A percentile compares a stretch with the other conserved stretches of the same genome.
phyloP scores from a whole-genome alignment of 805 yeast genomes.

The Metschnikowia proteae region DNA sequence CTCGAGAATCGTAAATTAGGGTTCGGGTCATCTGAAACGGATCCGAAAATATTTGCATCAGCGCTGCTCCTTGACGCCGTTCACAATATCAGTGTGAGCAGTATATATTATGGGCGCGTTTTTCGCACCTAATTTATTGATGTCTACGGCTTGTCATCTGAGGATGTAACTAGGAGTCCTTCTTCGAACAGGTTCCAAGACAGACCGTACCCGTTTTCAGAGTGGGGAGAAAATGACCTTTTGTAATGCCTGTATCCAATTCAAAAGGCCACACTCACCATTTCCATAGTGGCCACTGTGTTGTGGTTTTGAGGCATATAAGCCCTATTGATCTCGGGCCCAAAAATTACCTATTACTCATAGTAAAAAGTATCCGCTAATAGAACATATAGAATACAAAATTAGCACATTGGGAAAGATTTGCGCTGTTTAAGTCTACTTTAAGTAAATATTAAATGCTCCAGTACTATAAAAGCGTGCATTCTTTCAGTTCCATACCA shows the following conservation, averaged over 20 bases:
- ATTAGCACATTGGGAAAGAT: too few relatives aligned
- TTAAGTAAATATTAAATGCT: too few relatives aligned
- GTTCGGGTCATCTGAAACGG: slow-evolving; percentile 69
- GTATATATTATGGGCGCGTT: slow-evolving; percentile 11
- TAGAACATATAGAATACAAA: too few relatives aligned
- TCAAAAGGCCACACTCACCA: slow-evolving; percentile 61
- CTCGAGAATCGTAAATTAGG: slow-evolving; percentile 53
- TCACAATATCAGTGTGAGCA: slow-evolving; percentile 57
- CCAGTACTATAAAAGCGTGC: too few relatives aligned
- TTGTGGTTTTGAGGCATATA: slow-evolving; percentile 59
- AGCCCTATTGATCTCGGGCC: slow-evolving; percentile 76
- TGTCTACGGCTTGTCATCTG: slow-evolving; percentile 73
- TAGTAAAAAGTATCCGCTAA: too few relatives aligned
- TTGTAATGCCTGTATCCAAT: slow-evolving; percentile 26
- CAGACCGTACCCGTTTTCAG: slow-evolving; percentile 70
- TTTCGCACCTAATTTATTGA: slow-evolving; percentile 13
- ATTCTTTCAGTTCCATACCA: too few relatives aligned
- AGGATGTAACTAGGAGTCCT: slow-evolving; percentile 54
- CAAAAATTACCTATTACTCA: too few relatives aligned
- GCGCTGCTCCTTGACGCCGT: slow-evolving; percentile 70
- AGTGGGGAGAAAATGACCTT: slow-evolving; percentile 47
- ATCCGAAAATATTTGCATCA: slow-evolving; percentile 52
- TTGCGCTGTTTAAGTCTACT: too few relatives aligned
- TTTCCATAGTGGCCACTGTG: slow-evolving; percentile 59
- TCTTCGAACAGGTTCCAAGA: slow-evolving; percentile 53